Evolutionary conservation across 2,329 filamentous ascomycete species (phyloP), one percentile per base, ranked within the genome.

Genomic region (Pseudogymnoascus sp.): DNA sequence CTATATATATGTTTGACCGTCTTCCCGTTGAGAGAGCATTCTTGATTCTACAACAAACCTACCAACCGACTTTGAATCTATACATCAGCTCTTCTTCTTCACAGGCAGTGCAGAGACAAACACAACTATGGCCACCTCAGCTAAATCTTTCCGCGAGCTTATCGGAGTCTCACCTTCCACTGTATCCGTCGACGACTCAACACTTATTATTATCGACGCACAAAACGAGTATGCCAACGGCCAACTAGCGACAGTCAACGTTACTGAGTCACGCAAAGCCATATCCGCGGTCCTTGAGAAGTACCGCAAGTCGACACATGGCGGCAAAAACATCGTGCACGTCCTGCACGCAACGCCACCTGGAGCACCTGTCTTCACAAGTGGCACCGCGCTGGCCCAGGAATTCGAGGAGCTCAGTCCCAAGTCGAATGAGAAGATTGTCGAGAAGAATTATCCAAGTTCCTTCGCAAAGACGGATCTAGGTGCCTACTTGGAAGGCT

Each of bases 181-280:
- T 0, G 85, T 85, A 6, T 81, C 82, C 0, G 75, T 81, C 0
- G 72, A 74, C 47, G 85, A 89, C 74, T 85, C 81, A 66, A 80
- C 81, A 1, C 79, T 89, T 50, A 74, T 89, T 68, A 88, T 89
- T 73, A 85, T 89, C 70, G 86, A 89, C 71, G 86, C 86, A 1
- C 87, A 90, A 70, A 88, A 88, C 70, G 87, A 90, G 74, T 73
- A 73, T 64, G 81, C 81, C 13, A 74, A 78, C 2, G 86, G 86
- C 53, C 74, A 78, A 6, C 78, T 88, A 1, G 77, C 79, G 13
- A 80, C 84, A 33, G 74, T 78, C 42, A 80, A 86, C 65, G 79
- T 86, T 0, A 69, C 76, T 0, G 65, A 76, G 3, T 84, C 82
- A 4, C 81, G 85, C 65, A 79, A 80, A 33, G 82, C 77, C 11